Evolutionary conservation across 2,329 filamentous ascomycete species (phyloP), one percentile per base, ranked within the genome.

Genomic region (Chrysoporthe deuterocubensis): DNA sequence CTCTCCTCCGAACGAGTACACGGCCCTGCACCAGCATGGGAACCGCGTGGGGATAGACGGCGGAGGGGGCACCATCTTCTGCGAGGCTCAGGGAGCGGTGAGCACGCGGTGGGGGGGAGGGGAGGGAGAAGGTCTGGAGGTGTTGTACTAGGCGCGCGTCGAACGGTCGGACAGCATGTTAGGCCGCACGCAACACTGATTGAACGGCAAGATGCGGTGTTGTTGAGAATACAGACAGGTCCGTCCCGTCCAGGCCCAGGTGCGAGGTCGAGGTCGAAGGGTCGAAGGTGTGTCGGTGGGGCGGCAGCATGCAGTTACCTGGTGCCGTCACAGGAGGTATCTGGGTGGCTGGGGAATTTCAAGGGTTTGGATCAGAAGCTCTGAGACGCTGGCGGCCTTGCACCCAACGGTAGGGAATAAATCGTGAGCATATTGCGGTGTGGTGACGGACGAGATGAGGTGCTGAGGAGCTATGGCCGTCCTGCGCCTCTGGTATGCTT

Each of bases 1-100:
- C 84, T 97, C 94, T 83, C 94, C 94, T 79, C 93, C 93, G 92
- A 93, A 97, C 21, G 93, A 97, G 79, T 97, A 97, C 56, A 96
- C 88, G 50, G 94, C 94, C 79, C 93, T 89, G 78, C 92, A 94
- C 93, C 93, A 96, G 81, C 93, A 97, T 67, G 94, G 94, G 78
- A 97, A 97, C 75, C 88, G 89, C 75, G 86, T 89, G 14, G 93
- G 94, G 71, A 96, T 81, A 75, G 85, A 81, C 72, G 83, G 85
- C 70, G 87, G 84, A 78, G 84, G 81, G 64, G 83, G 81, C 71
- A 82, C 82, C 86, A 89, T 89, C 62, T 69, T 79, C 75, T 67
- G 37, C 37, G n/a, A 26, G 37, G 13, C n/a, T 16, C 37, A 44
- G 57, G 37, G 40, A 32, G 57, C 57, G 57, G 37, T 26, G 37